phyloP scores from a whole-genome alignment of 176 grass and related monocot genomes.

The Zea mays region Zm-B73-REFERENCE-NAM-5.0 NC_050101.1:137152001-137152500 shows the following conservation, averaged over 20 bases:
- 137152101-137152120: conserved; percentile 24
- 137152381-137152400: conserved; percentile 59
- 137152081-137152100: not conserved
- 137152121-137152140: conserved; percentile 5
- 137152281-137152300: conserved; percentile 27
- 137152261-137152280: conserved; percentile 59
- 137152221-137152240: conserved; percentile 83
- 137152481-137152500: conserved; percentile 21
- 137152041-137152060: not conserved
- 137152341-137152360: conserved; percentile 58
- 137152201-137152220: conserved; percentile 61
- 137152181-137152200: conserved; percentile 63
- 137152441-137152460: conserved; percentile 35
- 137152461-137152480: conserved; percentile 31
- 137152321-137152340: conserved; percentile 31
- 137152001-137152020: conserved; percentile 7
- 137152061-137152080: conserved; percentile 26
- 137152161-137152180: conserved; percentile 60
- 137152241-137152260: conserved; percentile 79
- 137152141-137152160: not conserved
- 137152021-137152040: conserved; percentile 13
- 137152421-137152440: conserved; percentile 86
- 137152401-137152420: conserved; percentile 61
- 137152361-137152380: conserved; percentile 66
- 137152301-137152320: conserved; percentile 30